Conservation (phyloP, 225 moss, liverwort and hornwort species). For the Rhytidiadelphus loreus region DNA sequence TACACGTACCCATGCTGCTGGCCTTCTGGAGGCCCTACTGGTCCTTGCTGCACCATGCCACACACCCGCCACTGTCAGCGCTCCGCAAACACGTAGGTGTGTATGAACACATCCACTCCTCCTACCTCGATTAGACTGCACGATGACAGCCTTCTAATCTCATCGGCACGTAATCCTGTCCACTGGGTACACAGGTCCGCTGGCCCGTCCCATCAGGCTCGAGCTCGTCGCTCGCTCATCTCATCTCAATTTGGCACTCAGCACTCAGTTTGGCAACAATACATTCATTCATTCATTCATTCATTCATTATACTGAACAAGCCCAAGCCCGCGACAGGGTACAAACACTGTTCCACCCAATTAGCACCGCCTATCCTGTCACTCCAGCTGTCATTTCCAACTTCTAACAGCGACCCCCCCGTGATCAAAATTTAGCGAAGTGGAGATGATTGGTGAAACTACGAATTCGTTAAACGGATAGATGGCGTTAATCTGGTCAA, state of each 20-base stretch:
- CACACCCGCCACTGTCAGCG: slow-evolving; percentile 1
- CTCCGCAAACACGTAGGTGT: not conserved
- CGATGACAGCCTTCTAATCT: not conserved
- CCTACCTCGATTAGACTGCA: not conserved
- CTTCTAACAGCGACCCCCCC: not conserved
- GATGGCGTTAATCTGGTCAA: not conserved
- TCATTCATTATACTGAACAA: not conserved
- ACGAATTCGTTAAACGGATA: not conserved
- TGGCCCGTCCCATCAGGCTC: slow-evolving; percentile 5
- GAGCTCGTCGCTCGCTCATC: not conserved
- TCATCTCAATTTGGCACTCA: not conserved
- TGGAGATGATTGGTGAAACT: not conserved
- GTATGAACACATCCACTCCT: not conserved
- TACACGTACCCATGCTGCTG: slow-evolving; percentile 94
- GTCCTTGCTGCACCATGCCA: slow-evolving; percentile 40
- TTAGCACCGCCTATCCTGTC: not conserved
- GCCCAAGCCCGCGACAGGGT: not conserved
- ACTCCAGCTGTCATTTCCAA: not conserved
- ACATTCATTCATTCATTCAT: not conserved
- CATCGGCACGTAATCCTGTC: not conserved
- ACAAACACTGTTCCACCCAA: not conserved
- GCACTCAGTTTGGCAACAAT: not conserved
- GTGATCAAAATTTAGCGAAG: not conserved
- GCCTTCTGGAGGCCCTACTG: slow-evolving; percentile 77
- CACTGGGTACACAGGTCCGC: not conserved